Evolutionary conservation across 2,329 filamentous ascomycete species (phyloP), one percentile per base, ranked within the genome.

Genomic region (Pestalotiopsis sp.): DNA sequence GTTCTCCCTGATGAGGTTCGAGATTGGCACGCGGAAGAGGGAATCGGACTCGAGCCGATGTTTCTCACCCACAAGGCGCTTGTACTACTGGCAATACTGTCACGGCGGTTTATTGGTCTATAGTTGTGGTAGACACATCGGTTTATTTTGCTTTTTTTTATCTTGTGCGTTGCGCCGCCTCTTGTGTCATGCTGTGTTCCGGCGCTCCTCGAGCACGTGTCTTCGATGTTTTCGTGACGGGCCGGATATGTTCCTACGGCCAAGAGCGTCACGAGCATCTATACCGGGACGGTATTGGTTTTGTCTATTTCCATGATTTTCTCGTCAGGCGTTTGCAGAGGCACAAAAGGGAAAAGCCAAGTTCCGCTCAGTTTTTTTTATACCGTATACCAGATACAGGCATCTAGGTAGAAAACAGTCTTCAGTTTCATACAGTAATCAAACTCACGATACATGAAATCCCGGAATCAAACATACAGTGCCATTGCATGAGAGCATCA

Each of bases 61-160:
- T 58, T 58, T 26, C 26, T 58, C 20, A 26, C 14, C 56, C 26
- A 58, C 22, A 13, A 22, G 20, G 56, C 56, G 56, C 26, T 35
- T 52, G 17, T 9, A 52, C 17, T 52, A 52, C 44, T 52, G 44
- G 44, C 44, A 20, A 20, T 52, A n/a, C 20, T 20, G 44, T 26
- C 56, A 26, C 14, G 56, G 56, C 14, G 44, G 44, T 20, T 52
- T 35, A 58, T 58, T 35, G 22, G 56, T 58, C 56, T 58, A 58
- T 58, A 58, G 56, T 26, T 58, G 56, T 35, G 56, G 56, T 58
- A 58, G 56, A 35, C 56, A 58, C 56, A 35, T 58, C 26, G 56
- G 56, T 58, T 58, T 58, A 35, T 35, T 22, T 58, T 35, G 56
- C 26, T 14, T 26, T 58, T 26, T 14, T 10, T 24, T 10, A 13